Evolutionary conservation across 768 basidiomycete genomes (phyloP).

Genomic region (Amylocystis lapponica): DNA sequence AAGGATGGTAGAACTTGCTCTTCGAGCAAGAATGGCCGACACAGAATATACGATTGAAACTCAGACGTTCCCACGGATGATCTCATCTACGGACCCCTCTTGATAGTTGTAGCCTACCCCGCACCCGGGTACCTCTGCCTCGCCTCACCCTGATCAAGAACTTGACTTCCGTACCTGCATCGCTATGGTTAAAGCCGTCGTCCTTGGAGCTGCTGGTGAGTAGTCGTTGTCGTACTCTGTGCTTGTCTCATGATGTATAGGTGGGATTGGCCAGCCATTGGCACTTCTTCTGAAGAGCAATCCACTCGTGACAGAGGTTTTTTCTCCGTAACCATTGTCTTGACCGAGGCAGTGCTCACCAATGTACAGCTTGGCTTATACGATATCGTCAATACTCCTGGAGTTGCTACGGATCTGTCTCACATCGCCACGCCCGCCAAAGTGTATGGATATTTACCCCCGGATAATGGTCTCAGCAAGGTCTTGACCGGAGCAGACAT

Average conservation of each 20-base stretch:
- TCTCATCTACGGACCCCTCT: no score
- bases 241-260: no score
- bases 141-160: no score
- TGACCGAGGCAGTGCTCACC: neutral
- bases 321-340: slow-evolving; percentile 5
- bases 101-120: no score
- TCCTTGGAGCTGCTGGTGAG: slow-evolving; percentile 92
- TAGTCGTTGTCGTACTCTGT: no score
- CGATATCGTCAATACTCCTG: slow-evolving; percentile 98
- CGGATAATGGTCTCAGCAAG: slow-evolving; percentile 79
- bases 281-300: slow-evolving; percentile 88
- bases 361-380: slow-evolving; percentile 67
- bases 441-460: slow-evolving; percentile 74
- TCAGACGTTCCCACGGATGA: no score
- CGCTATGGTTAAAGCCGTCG: slow-evolving; percentile 75
- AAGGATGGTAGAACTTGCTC: no score
- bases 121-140: no score
- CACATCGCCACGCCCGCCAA: slow-evolving; percentile 90
- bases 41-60: no score
- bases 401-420: slow-evolving; percentile 91
- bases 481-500: slow-evolving; percentile 81
- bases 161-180: no score
- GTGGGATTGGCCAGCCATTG: slow-evolving; percentile 96
- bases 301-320: slow-evolving; percentile 71
- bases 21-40: no score